phyloP scores from a whole-genome alignment of 1,284 basidiomycete species.

The Boletellus sp. region DNA sequence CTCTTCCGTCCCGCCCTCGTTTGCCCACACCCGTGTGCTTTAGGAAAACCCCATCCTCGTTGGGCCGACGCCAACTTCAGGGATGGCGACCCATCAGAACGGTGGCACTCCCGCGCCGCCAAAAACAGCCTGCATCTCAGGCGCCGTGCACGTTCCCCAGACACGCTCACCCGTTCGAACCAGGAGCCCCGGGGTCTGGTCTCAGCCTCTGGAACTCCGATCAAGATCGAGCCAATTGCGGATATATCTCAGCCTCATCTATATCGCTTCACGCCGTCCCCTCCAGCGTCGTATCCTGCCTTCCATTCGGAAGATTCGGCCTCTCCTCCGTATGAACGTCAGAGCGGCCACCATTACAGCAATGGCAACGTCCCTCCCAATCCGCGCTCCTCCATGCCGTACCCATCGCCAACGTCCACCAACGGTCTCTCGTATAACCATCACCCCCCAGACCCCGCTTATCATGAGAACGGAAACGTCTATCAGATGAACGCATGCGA shows the following conservation, averaged over 20 bases:
- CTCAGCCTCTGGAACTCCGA: slow-evolving; percentile 49
- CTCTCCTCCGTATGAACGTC: slow-evolving; percentile 34
- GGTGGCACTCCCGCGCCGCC: slow-evolving; percentile 80
- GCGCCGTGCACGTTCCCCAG: slow-evolving; percentile 39
- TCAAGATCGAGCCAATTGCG: slow-evolving; percentile 53
- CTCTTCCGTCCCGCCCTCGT: slow-evolving; percentile 9
- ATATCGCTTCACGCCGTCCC: slow-evolving; percentile 60
- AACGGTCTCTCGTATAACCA: slow-evolving; percentile 34
- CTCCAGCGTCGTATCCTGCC: slow-evolving; percentile 42
- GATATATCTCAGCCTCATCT: slow-evolving; percentile 47
- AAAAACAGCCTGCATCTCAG: slow-evolving; percentile 49
- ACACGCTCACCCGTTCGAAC: slow-evolving; percentile 34
- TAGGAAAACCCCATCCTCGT: slow-evolving; percentile 78
- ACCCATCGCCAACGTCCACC: slow-evolving; percentile 33
- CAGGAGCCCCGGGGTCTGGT: slow-evolving; percentile 34
- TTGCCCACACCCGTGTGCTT: slow-evolving; percentile 16
- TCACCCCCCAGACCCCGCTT: slow-evolving; percentile 36
- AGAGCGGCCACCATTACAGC: slow-evolving; percentile 33
- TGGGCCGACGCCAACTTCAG: slow-evolving; percentile 77
- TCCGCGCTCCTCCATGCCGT: slow-evolving; percentile 32
- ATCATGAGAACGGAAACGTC: slow-evolving; percentile 44
- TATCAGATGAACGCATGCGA: slow-evolving; percentile 46
- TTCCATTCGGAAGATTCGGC: slow-evolving; percentile 35
- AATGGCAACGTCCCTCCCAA: slow-evolving; percentile 32
- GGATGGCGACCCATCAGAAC: slow-evolving; percentile 73